Evolutionary conservation across 768 basidiomycete species (phyloP).

Genomic region (Rhodotorula diobovata): DNA sequence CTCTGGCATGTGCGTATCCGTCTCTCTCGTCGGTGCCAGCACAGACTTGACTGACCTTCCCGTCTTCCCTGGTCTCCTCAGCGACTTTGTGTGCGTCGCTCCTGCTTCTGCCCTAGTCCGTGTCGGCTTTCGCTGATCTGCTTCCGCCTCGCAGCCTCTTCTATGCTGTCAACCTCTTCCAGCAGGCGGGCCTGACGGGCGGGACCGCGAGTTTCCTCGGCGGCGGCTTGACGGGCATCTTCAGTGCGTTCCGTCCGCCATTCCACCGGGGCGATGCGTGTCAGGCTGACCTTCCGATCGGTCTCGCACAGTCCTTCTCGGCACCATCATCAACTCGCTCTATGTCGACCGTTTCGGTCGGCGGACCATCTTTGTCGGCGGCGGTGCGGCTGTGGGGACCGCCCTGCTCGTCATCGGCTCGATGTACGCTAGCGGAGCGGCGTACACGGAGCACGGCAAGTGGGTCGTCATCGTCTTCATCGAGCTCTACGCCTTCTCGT

Average conservation of each 20-base stretch:
- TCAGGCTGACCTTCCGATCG: background rate
- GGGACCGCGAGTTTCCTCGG: slow-evolving; percentile 55
- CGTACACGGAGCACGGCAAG: slow-evolving; percentile 2
- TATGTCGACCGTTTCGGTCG: slow-evolving; percentile 45
- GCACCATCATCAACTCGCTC: slow-evolving; percentile 1
- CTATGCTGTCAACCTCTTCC: background rate
- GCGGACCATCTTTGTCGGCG: slow-evolving; percentile 51
- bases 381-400: slow-evolving; percentile 50
- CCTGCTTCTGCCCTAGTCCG: background rate
- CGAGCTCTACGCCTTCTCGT: slow-evolving; percentile 27
- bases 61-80: too few species aligned
- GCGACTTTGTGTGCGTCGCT: slow-evolving; percentile 47
- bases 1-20: slow-evolving; percentile 29
- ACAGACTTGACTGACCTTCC: too few species aligned
- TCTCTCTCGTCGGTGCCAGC: too few species aligned
- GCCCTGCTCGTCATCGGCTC: slow-evolving; percentile 52
- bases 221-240: slow-evolving; percentile 54
- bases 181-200: slow-evolving; percentile 49
- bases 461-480: slow-evolving; percentile 34
- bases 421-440: slow-evolving; percentile 38
- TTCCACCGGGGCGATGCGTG: background rate
- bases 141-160: background rate
- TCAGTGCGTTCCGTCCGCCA: slow-evolving; percentile 37
- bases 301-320: slow-evolving; percentile 43
- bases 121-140: background rate